Conservation (phyloP, 257 asterid species). For the Petrea volubilis region DNA sequence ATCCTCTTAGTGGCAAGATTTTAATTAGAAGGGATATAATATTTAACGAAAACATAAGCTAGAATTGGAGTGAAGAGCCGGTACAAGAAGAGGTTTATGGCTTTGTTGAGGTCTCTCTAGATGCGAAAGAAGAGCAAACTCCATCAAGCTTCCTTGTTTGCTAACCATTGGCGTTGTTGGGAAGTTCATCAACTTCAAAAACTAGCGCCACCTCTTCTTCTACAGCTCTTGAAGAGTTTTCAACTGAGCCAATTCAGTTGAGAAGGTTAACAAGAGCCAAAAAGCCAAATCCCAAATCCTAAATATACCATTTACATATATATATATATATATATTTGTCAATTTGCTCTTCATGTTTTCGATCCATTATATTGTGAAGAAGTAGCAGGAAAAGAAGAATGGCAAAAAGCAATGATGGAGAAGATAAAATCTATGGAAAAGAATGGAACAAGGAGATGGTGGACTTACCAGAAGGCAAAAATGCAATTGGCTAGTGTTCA, state of each 20-base stretch:
- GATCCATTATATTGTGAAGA: neutral
- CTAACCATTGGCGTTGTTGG: no score
- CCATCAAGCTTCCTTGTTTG: no score
- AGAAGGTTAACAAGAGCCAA: neutral
- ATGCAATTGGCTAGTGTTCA: neutral
- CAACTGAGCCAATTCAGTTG: neutral
- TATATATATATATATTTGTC: neutral
- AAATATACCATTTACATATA: no score
- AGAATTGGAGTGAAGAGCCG: neutral
- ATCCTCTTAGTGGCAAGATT: neutral
- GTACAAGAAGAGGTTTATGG: no score
- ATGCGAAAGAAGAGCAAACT: no score
- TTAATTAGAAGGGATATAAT: neutral
- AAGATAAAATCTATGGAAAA: neutral
- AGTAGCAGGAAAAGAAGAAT: neutral
- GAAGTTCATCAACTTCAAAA: no score
- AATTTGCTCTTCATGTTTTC: neutral
- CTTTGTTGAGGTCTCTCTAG: neutral
- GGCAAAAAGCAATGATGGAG: neutral
- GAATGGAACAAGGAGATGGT: slow-evolving; percentile 1
- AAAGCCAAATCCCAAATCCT: no score
- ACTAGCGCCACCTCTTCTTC: no score
- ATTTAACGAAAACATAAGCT: neutral
- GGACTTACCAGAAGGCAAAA: neutral
- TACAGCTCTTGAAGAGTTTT: no score